Evolutionary conservation across 441 rosid genomes (phyloP).

Genomic region (Populus trichocarpa): DNA sequence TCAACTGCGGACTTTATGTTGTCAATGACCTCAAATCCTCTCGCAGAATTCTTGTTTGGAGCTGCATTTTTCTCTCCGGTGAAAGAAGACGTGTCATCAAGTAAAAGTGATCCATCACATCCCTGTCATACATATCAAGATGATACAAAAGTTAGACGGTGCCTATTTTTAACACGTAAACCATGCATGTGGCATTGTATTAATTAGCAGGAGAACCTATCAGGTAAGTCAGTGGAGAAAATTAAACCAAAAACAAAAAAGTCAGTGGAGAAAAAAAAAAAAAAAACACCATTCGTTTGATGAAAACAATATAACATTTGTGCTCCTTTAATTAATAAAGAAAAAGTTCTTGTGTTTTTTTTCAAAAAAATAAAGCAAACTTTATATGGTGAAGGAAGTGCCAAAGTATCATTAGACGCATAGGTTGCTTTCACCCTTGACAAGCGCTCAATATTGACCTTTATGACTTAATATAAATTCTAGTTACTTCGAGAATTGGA

Average conservation of each 20-base stretch:
- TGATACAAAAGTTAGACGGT: too few species aligned
- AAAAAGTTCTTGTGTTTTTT: too few species aligned
- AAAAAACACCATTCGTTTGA: too few species aligned
- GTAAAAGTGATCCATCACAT: slow-evolving; percentile 85
- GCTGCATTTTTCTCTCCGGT: slow-evolving; percentile 79
- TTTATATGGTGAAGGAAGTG: too few species aligned
- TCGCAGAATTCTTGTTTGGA: slow-evolving; percentile 68
- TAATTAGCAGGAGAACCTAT: background rate
- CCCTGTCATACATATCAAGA: slow-evolving; percentile 37
- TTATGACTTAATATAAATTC: too few species aligned
- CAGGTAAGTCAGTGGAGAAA: background rate
- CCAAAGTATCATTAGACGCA: too few species aligned
- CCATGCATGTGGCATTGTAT: background rate
- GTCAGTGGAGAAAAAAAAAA: too few species aligned
- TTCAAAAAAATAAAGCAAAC: too few species aligned
- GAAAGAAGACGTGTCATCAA: slow-evolving; percentile 81
- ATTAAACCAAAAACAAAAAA: too few species aligned
- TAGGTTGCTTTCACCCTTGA: background rate
- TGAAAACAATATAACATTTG: too few species aligned
- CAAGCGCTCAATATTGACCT: background rate
- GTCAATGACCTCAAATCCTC: slow-evolving; percentile 77
- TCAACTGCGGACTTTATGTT: slow-evolving; percentile 75
- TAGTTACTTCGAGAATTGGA: too few species aligned
- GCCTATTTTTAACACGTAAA: background rate
- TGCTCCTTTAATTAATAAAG: background rate